Evolutionary conservation across 177 flowering plant genomes (phyloP), one percentile per base, ranked within the genome.

Genomic region (Vitis hybrid): DNA sequence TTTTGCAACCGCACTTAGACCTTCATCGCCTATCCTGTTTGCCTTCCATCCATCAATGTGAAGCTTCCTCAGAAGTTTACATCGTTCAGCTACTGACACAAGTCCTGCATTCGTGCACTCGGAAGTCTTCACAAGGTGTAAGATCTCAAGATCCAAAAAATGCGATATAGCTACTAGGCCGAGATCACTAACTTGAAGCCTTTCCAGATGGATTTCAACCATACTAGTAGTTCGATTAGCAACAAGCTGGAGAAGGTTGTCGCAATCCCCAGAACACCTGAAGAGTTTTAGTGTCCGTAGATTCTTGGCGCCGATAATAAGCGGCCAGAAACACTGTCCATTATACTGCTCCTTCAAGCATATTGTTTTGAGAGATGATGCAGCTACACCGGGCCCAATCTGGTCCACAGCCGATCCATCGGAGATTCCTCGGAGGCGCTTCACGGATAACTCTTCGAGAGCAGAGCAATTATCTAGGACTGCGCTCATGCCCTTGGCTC

Each of bases 1-100:
- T 51, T 78, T 87, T 0, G 95, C 94, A 1, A 94, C 83, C 0
- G 91, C 94, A 51, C 81, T 73, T 18, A 94, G 77, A 3, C 98
- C 98, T 10, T 87, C 91, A 55, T 94, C 97, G 1, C 97, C 91
- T 22, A 94, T 91, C 63, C 95, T 77, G 65, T 93, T 93, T 4
- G 92, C 84, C 74, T 86, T 91, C 97, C 95, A 89, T 13, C 98
- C 98, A 77, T 94, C 97, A 61, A 92, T 84, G 65, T 90, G 97
- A 18, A 94, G 87, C 84, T 91, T 94, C 77, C 98, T 73, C 29
- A 94, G 76, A 3, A 86, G 80, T 86, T 84, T 91, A 63, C 98
- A 94, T 0, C 84, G 71, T 48, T 87, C 92, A 2, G 97, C 94
- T 0, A 93, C 72, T 1, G 88, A 59, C 7, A 61, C 76, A 1